phyloP scores from a whole-genome alignment of 2,329 filamentous ascomycete species.

The Xylariomycetidae sp. region DNA sequence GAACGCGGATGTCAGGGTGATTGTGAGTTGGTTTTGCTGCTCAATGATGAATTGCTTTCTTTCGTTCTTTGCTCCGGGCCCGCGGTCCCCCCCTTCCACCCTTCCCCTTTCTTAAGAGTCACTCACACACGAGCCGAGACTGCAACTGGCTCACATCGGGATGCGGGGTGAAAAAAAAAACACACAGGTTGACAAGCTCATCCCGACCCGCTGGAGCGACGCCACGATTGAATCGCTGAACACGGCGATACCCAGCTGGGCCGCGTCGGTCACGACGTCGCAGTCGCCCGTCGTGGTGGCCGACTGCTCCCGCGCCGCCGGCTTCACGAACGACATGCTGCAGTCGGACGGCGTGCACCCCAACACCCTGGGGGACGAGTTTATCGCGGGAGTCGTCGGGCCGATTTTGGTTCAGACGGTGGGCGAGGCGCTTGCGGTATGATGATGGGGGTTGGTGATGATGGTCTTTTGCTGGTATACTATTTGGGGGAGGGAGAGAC shows the following conservation, averaged over 20 bases:
- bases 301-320: too few species aligned
- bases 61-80: too few species aligned
- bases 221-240: constrained; percentile 29
- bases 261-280: constrained; percentile 26
- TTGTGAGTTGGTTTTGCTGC: constrained; percentile 24
- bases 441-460: too few species aligned
- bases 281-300: constrained; percentile 35
- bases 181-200: too few species aligned
- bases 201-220: constrained; percentile 30
- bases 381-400: constrained; percentile 30
- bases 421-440: too few species aligned
- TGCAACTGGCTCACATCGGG: constrained; percentile 28
- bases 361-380: constrained; percentile 29
- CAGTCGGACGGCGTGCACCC: constrained; percentile 38
- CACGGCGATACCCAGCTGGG: constrained; percentile 35
- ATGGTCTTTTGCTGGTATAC: too few species aligned
- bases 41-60: background rate
- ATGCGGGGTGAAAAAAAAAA: too few species aligned
- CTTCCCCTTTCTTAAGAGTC: too few species aligned
- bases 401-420: too few species aligned
- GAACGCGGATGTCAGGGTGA: constrained; percentile 35
- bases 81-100: too few species aligned
- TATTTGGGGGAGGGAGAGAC: too few species aligned
- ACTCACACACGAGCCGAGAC: background rate
- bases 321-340: constrained; percentile 35